phyloP scores from a whole-genome alignment of 441 rosid genomes.

The Theobroma grandiflorum region DNA sequence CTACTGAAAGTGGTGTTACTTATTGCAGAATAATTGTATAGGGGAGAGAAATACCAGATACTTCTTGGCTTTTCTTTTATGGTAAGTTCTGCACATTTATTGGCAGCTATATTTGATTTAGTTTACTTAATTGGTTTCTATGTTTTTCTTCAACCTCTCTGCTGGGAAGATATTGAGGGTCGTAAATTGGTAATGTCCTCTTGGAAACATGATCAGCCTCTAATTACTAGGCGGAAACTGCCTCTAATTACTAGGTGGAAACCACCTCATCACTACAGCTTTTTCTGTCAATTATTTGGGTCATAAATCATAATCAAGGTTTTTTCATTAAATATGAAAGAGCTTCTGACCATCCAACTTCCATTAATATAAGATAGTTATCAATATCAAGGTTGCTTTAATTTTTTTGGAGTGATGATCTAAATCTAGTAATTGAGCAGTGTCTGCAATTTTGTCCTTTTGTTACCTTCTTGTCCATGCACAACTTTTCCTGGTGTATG shows the following conservation, averaged over 20 bases:
- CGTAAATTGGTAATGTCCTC: neutral
- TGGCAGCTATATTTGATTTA: neutral
- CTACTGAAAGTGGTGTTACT: constrained; percentile 19
- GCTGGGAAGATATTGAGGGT: neutral
- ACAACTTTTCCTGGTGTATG: neutral
- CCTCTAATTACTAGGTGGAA: neutral
- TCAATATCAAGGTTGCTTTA: neutral
- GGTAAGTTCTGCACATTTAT: constrained; percentile 51
- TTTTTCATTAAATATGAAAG: neutral
- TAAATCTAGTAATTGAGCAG: neutral
- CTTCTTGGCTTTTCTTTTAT: constrained; percentile 81
- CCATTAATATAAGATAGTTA: neutral
- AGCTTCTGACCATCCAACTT: constrained; percentile 3
- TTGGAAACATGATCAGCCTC: neutral
- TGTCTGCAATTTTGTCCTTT: neutral
- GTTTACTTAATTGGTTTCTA: neutral
- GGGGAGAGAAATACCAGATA: constrained; percentile 77
- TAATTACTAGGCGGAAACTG: neutral
- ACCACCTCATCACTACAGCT: neutral
- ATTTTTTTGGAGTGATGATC: constrained; percentile 10
- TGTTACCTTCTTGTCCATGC: neutral
- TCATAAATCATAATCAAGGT: neutral
- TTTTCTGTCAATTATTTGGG: neutral
- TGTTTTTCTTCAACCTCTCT: neutral
- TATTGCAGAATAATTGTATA: constrained; percentile 80